Conservation (phyloP, 169 alveolate genomes). For the Plasmodium reichenowi region DNA sequence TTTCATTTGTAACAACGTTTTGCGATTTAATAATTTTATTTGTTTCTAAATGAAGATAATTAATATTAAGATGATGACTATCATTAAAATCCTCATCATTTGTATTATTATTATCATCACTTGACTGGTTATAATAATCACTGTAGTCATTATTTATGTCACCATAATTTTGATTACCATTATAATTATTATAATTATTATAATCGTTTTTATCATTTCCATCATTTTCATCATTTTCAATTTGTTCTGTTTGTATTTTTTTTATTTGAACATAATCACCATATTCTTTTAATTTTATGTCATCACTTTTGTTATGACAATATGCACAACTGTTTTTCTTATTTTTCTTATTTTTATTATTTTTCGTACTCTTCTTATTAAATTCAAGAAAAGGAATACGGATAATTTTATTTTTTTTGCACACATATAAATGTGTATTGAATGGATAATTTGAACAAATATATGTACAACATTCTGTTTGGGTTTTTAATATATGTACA, state of each 20-base stretch:
- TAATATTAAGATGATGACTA: no score
- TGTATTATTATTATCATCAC: not conserved
- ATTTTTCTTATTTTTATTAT: not conserved
- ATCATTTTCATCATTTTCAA: not conserved
- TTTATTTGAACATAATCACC: constrained; percentile 33
- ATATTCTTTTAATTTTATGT: constrained; percentile 1
- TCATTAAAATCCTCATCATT: not conserved
- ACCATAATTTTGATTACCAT: not conserved
- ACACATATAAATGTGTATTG: constrained; percentile 70
- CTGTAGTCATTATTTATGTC: not conserved
- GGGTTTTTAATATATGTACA: constrained; percentile 47
- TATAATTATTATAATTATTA: not conserved
- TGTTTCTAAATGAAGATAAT: no score
- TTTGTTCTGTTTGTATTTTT: not conserved
- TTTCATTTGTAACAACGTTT: constrained; percentile 2
- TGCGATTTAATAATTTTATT: not conserved
- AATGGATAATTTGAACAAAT: constrained; percentile 70
- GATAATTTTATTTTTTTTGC: constrained; percentile 58
- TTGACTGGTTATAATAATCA: not conserved
- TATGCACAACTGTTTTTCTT: not conserved
- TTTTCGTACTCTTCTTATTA: not conserved
- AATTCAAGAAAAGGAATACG: constrained; percentile 47
- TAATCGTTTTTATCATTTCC: no score
- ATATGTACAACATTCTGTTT: constrained; percentile 35
- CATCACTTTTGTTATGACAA: not conserved